Conservation (phyloP, 495 filamentous ascomycete species). For the Sporormia fimetaria region DNA sequence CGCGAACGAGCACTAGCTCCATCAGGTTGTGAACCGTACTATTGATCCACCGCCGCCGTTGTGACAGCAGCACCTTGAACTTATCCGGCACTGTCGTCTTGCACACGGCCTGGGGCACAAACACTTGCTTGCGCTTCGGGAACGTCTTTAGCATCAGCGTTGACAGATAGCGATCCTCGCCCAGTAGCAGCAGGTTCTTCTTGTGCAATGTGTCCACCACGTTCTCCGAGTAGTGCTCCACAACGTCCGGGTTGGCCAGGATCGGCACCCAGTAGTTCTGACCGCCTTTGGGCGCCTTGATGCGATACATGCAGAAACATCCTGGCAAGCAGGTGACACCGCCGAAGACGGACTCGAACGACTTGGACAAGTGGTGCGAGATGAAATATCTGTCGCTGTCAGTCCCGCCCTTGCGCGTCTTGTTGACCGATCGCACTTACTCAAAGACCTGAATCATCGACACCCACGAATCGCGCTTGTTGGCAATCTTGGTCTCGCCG, state of each 20-base stretch:
- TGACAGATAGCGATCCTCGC: constrained; percentile 92
- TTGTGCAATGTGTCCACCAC: constrained; percentile 98
- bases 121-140: constrained; percentile 97
- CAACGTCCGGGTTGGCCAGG: constrained; percentile 93
- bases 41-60: constrained; percentile 98
- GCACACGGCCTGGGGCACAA: constrained; percentile 96
- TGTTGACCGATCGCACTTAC: constrained; percentile 30
- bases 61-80: constrained; percentile 85
- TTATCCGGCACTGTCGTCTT: constrained; percentile 93
- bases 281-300: constrained; percentile 96
- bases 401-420: constrained; percentile 23
- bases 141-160: constrained; percentile 98
- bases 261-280: constrained; percentile 99
- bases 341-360: constrained; percentile 96
- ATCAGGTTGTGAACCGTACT: constrained; percentile 98
- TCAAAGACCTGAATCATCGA: constrained; percentile 99
- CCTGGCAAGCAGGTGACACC: constrained; percentile 98
- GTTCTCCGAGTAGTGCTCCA: constrained; percentile 98
- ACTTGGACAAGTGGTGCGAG: constrained; percentile 91
- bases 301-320: constrained; percentile 99
- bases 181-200: constrained; percentile 91
- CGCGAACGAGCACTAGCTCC: constrained; percentile 89
- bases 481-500: constrained; percentile 98
- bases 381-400: constrained; percentile 64
- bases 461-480: constrained; percentile 90